A percentile compares a stretch with the other conserved stretches of the same genome.
These are phyloP conservation scores for Fraxinus ornus DNA, from an alignment of 305 asterid genomes.

Conservation along the genomic window DNA sequence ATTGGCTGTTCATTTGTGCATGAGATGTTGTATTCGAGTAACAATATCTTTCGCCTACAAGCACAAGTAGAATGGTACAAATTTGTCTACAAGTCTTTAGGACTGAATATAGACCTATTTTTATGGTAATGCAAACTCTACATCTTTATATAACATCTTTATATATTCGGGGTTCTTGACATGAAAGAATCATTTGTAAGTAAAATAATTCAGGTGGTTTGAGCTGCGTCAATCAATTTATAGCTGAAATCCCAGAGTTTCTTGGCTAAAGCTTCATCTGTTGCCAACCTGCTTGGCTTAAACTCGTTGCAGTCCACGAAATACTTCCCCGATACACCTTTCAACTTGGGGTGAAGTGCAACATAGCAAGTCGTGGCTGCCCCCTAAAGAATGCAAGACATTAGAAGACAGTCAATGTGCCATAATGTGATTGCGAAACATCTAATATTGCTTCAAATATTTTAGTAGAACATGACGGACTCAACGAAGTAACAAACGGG, in stretches of 20 bases:
- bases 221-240: slow-evolving; percentile 50
- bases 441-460: neutral
- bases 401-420: neutral
- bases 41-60: neutral
- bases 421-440: neutral
- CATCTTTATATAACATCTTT: neutral
- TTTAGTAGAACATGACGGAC: neutral
- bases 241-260: slow-evolving; percentile 82
- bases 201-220: slow-evolving; percentile 16
- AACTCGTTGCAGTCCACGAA: slow-evolving; percentile 71
- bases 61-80: neutral
- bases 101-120: neutral
- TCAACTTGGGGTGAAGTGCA: slow-evolving; percentile 65
- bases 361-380: slow-evolving; percentile 91
- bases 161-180: neutral
- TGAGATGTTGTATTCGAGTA: neutral
- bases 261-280: slow-evolving; percentile 48
- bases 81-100: neutral
- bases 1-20: neutral
- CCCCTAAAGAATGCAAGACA: slow-evolving; percentile 45
- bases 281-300: slow-evolving; percentile 45
- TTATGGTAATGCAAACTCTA: neutral
- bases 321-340: slow-evolving; percentile 72
- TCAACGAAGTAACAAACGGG: neutral
- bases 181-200: neutral